Conservation (phyloP, 805 yeast genomes). For the Candida nonsorbophila region DNA sequence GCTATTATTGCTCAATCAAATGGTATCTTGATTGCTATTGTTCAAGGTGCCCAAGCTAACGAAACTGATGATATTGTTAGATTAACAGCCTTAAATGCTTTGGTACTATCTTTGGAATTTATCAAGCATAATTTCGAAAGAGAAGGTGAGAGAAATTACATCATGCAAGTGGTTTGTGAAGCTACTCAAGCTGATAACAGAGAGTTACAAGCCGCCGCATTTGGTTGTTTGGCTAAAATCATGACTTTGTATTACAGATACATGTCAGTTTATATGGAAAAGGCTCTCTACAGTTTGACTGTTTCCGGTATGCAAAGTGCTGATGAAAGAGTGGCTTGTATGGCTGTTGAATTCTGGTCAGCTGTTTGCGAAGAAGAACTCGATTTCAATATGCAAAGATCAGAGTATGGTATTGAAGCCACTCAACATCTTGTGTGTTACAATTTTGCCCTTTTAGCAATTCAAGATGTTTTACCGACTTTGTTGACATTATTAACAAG, state of each 20-base stretch:
- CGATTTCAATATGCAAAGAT: conserved; percentile 66
- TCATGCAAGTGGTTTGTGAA: conserved; percentile 98
- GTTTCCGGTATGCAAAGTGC: conserved; percentile 84
- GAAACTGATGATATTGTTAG: conserved; percentile 76
- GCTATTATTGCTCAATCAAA: conserved; percentile 79
- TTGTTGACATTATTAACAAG: conserved; percentile 71
- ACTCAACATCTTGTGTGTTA: conserved; percentile 46
- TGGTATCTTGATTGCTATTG: conserved; percentile 91
- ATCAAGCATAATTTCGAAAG: conserved; percentile 82
- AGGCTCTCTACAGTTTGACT: conserved; percentile 86
- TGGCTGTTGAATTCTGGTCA: conserved; percentile 99
- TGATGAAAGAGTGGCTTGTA: conserved; percentile 86
- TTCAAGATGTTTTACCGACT: conserved; percentile 83
- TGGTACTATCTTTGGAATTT: conserved; percentile 86
- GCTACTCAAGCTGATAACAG: conserved; percentile 87
- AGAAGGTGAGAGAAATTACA: conserved; percentile 93
- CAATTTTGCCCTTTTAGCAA: conserved; percentile 82
- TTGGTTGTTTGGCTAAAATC: conserved; percentile 89
- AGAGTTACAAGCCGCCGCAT: conserved; percentile 89
- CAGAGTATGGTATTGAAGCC: conserved; percentile 36
- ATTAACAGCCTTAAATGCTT: conserved; percentile 85
- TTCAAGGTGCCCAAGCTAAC: conserved; percentile 87
- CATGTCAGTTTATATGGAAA: conserved; percentile 96
- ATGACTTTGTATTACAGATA: conserved; percentile 83
- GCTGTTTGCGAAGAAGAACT: conserved; percentile 99